These are phyloP conservation scores for Pseudonitzschia pungens DNA, from an alignment of 108 stramenopile species.

Conservation along the genomic window DNA sequence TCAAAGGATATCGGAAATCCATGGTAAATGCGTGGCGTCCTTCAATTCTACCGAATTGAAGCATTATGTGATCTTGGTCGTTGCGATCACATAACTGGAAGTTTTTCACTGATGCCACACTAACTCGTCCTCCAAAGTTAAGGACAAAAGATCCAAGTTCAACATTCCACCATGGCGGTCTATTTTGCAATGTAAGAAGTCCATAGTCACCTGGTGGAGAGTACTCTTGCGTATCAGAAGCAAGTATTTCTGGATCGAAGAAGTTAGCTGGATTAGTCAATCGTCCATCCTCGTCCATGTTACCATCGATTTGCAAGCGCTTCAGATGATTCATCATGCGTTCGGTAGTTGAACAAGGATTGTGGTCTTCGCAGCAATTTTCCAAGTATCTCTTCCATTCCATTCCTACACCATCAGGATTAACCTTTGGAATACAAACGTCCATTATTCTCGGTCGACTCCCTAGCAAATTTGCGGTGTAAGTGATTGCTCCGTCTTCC, in stretches of 20 bases:
- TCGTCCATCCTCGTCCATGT: conserved; percentile 20
- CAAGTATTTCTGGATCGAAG: neutral
- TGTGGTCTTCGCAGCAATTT: conserved; percentile 6
- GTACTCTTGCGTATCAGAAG: conserved; percentile 3
- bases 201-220: conserved; percentile 55
- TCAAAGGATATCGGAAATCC: conserved; percentile 86
- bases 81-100: conserved; percentile 83
- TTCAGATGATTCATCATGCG: conserved; percentile 73
- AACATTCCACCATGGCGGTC: conserved; percentile 89
- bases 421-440: conserved; percentile 81
- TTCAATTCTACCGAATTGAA: conserved; percentile 87
- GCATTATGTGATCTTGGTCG: conserved; percentile 79
- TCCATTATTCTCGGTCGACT: conserved; percentile 89
- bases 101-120: conserved; percentile 87
- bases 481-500: conserved; percentile 79
- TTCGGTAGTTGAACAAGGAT: conserved; percentile 22
- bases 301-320: conserved; percentile 51
- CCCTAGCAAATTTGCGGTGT: conserved; percentile 84
- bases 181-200: conserved; percentile 72
- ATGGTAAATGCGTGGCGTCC: conserved; percentile 87
- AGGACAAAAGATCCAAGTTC: conserved; percentile 87
- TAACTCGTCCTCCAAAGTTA: conserved; percentile 87
- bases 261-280: conserved; percentile 11
- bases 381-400: conserved; percentile 56
- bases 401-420: conserved; percentile 43